Evolutionary conservation across 2,329 filamentous ascomycete genomes (phyloP), one percentile per base, ranked within the genome.

Genomic region (Pseudofabraea citricarpa): DNA sequence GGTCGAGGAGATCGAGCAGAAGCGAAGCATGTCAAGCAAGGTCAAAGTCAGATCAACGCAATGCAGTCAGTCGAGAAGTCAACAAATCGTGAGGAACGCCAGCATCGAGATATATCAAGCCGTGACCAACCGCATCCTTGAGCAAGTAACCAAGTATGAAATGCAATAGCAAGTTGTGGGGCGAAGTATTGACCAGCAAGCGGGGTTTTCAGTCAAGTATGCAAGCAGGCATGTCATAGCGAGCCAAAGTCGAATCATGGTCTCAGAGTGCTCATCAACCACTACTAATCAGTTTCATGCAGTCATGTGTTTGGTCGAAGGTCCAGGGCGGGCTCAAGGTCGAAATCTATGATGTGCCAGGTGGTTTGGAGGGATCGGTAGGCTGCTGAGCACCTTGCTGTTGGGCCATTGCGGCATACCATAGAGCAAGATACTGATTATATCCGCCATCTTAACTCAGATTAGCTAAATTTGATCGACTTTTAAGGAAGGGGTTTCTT

Each of bases 371-470:
- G 40, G 58, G 47, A 33, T 68, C 65, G 16, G 13, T 31, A 41
- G 59, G 49, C 41, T 62, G 60, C 24, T 57, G 55, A 24, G 51
- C 59, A 37, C 54, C 50, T 55, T 70, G 69, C 58, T 77, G 74
- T 56, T 74, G 69, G 40, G 73, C 73, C 59, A 78, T 62, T 37
- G 85, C 85, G 59, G 87, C 82, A 67, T 89, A 90, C 87, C 87
- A 93, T 55, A 90, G 73, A 31, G 84, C 79, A 46, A 89, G 67
- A 61, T 91, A 93, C 55, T 84, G 84, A 56, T 90, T 77, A 64
- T 91, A 91, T 48, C 87, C 87, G 53, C 87, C 87, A 66, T 90
- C 79, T 83, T 47, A 27, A 4, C 31, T 37, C 36, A 27, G 23
- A 42, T 60, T 36, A 54, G 49, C 27, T 29, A 29, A 16, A n/a